These are phyloP conservation scores for Pichia sp. DNA, from an alignment of 1,139 yeast genomes.

Conservation along the genomic window DNA sequence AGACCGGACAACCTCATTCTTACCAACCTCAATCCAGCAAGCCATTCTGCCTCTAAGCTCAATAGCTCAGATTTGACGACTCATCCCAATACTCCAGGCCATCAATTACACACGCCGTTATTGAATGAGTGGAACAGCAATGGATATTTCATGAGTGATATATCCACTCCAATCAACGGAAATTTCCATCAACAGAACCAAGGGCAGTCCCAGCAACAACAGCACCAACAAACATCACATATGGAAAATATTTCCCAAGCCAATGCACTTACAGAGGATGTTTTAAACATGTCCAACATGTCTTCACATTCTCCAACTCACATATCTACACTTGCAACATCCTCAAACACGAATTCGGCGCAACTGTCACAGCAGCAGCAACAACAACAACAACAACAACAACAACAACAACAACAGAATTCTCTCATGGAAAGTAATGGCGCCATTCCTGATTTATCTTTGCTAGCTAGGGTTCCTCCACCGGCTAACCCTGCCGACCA, in stretches of 20 bases:
- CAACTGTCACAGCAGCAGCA: constrained; percentile 4
- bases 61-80: no score
- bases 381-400: constrained; percentile 8
- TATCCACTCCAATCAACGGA: no score
- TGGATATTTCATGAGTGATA: no score
- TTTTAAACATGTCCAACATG: not conserved
- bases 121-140: no score
- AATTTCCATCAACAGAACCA: no score
- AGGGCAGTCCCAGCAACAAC: no score
- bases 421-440: no score
- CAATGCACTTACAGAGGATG: not conserved
- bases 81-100: no score
- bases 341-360: not conserved
- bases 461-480: constrained; percentile 78
- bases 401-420: constrained; percentile 5
- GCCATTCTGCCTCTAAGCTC: no score
- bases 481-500: constrained; percentile 99
- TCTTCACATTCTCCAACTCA: not conserved
- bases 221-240: constrained; percentile 14
- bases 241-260: not conserved
- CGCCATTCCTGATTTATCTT: constrained; percentile 59
- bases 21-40: no score
- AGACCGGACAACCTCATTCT: no score
- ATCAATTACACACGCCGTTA: no score
- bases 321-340: not conserved